Conservation (phyloP, 805 yeast species). For the Saccharomyces jurei region DNA sequence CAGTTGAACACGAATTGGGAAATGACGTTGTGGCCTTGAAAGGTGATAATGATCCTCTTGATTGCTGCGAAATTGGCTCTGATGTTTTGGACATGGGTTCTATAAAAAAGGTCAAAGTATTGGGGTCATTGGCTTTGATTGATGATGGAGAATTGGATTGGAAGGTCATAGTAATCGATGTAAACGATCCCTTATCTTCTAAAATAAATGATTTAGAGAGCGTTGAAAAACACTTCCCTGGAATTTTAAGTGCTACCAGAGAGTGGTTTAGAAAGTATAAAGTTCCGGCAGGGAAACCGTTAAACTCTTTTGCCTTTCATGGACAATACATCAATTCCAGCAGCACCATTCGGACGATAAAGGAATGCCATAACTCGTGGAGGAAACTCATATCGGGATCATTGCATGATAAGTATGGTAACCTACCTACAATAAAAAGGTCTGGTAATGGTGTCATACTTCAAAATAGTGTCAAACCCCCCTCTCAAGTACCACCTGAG, state of each 20-base stretch:
- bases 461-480: slow-evolving; percentile 19
- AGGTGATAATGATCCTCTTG: slow-evolving; percentile 95
- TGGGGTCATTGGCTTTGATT: slow-evolving; percentile 70
- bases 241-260: slow-evolving; percentile 57
- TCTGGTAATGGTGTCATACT: slow-evolving; percentile 42
- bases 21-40: slow-evolving; percentile 39
- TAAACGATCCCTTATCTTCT: slow-evolving; percentile 55
- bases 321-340: slow-evolving; percentile 55
- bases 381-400: slow-evolving; percentile 41
- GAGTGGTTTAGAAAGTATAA: slow-evolving; percentile 82
- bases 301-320: slow-evolving; percentile 64
- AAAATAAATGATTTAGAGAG: slow-evolving; percentile 57
- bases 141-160: slow-evolving; percentile 97
- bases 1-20: slow-evolving; percentile 30
- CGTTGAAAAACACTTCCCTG: slow-evolving; percentile 61
- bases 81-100: slow-evolving; percentile 52
- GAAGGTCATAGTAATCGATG: slow-evolving; percentile 72
- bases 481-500: slow-evolving; percentile 34
- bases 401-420: slow-evolving; percentile 25
- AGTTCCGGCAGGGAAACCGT: slow-evolving; percentile 73
- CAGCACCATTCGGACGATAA: slow-evolving; percentile 51
- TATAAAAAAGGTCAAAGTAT: slow-evolving; percentile 55
- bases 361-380: slow-evolving; percentile 68
- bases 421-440: slow-evolving; percentile 37
- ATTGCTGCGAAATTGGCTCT: slow-evolving; percentile 83